Base-by-base conservation (phyloP, 306 rosid genomes). In the apple (Malus domestica) region DNA sequence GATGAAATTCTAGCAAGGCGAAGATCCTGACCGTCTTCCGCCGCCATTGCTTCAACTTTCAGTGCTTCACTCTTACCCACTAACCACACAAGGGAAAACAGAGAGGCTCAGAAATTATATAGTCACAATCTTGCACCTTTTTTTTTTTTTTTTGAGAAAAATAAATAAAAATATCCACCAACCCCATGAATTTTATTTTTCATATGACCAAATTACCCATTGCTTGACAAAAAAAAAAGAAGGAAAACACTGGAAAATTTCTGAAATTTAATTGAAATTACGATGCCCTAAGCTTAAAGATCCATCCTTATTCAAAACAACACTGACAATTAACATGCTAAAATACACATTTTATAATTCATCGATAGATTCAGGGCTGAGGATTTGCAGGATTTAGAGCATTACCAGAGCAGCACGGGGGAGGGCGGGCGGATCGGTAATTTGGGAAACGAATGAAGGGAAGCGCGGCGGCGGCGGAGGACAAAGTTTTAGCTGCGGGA, bases 1-100 rank as follows among this genome's bases (percentile, higher is more conserved):
- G 93, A 83, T 52, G 98, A 74, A 76, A 92, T 96, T 86, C 71
- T 74, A 1, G 82, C 87, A 16, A 96, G 63, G 77, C 99, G 98
- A 42, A 75, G 83, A 80, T 92, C 98, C 59, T 73, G 79, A 62
- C 68, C 79, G 58, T 82, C 81, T 42, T 75, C 76, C 16, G 88
- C 80, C 66, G 98, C 93, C 99, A 96, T 96, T 80, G 40, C 83
- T 72, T 77, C 62, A 65, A 58, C 64, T 71, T 38, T 84, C 73
- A 58, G 54, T 2, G 85, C 67, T 74, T 65, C 78, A 77, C 85
- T 73, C 46, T 73, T 94, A 19, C 70, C 12, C 61, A 20, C 78
- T 62, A 63, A 62, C 77, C 77, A 60, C 25, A 40, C 57, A 72
- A 46, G n/a, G 25, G 29, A 33, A 52, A 12, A 18, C 15, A 13